Evolutionary conservation across 331 rosid genomes (phyloP), one percentile per base, ranked within the genome.

Genomic region (Pyracantha coccinea): DNA sequence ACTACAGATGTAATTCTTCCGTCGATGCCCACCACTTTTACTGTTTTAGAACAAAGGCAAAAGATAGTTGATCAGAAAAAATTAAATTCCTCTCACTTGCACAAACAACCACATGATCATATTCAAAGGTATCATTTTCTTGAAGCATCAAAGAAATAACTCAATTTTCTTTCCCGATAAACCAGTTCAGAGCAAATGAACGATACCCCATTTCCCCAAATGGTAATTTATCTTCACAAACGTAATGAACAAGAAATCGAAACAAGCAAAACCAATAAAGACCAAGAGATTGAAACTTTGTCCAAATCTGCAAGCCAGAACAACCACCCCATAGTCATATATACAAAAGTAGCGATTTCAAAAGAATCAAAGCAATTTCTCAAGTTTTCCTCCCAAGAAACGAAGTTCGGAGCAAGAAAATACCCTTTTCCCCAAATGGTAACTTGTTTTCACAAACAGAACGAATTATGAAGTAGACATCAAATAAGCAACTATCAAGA

Each of bases 1-100:
- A 41, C 45, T 71, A 79, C 70, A 9, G 79, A 47, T 8, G 84
- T n/a, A 70, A 87, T 71, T 68, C 73, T 80, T 27, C 89, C 86
- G 12, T 82, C 83, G 50, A 76, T 61, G 69, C 72, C 59, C 78
- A 65, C 81, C 75, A 78, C 45, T 57, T 78, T 79, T 35, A 84
- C 92, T 87, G 90, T 53, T 78, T 69, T n/a, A 69, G 54, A 60
- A 53, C n/a, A 23, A 45, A 47, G 33, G 15, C 21, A 75, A 35
- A 14, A 59, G 13, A 54, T 6, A 19, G 41, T 17, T 52, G 3
- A 52, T 41, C 47, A 41, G 47, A 41, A 41, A 41, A 41, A 1
- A 41, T 11, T 41, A 41, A 41, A 38, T 38, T 38, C 44, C 44
- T 35, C 44, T 38, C 44, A 38, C 44, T 38, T 38, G 11, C 15